phyloP scores from a whole-genome alignment of 2,329 filamentous ascomycete genomes.

The Ophiosphaerella korrae region DNA sequence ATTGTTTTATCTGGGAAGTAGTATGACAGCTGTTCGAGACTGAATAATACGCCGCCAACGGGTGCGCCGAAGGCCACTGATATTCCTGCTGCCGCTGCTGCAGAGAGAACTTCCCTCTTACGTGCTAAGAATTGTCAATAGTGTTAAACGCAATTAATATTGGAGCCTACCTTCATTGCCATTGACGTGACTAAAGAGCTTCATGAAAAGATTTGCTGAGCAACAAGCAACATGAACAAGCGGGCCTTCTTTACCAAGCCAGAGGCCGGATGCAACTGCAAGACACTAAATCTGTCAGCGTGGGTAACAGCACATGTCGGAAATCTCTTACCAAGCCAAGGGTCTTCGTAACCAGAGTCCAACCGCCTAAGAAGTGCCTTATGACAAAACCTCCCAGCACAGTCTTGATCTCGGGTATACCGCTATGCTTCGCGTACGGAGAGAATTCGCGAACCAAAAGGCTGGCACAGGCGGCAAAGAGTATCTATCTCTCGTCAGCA shows the following conservation, averaged over 20 bases:
- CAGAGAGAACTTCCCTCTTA: conserved; percentile 90
- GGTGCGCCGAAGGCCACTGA: conserved; percentile 93
- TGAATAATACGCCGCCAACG: conserved; percentile 93
- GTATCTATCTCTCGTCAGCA: conserved; percentile 58
- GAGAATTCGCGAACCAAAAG: conserved; percentile 83
- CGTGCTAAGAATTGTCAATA: conserved; percentile 62
- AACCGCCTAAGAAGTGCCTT: conserved; percentile 79
- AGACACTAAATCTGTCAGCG: conserved; percentile 67
- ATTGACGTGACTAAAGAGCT: conserved; percentile 79
- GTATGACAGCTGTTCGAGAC: conserved; percentile 93
- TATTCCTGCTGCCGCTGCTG: conserved; percentile 88
- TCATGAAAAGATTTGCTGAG: conserved; percentile 92
- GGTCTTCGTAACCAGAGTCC: conserved; percentile 90
- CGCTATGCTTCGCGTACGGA: conserved; percentile 88
- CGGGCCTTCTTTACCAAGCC: conserved; percentile 95
- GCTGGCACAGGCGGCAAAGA: conserved; percentile 78
- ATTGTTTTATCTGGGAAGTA: conserved; percentile 99
- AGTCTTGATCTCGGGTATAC: conserved; percentile 98
- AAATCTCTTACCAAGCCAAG: conserved; percentile 71
- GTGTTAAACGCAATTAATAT: conserved; percentile 20
- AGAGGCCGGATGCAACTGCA: conserved; percentile 90
- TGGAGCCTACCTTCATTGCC: conserved; percentile 75
- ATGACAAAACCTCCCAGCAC: conserved; percentile 94
- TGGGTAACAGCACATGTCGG: conserved; percentile 9
- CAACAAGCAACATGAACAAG: conserved; percentile 96